A percentile compares a stretch with the other conserved stretches of the same genome.
Conservation (phyloP, 2,329 filamentous ascomycete genomes). For the Mollisia scopiformis region DNA sequence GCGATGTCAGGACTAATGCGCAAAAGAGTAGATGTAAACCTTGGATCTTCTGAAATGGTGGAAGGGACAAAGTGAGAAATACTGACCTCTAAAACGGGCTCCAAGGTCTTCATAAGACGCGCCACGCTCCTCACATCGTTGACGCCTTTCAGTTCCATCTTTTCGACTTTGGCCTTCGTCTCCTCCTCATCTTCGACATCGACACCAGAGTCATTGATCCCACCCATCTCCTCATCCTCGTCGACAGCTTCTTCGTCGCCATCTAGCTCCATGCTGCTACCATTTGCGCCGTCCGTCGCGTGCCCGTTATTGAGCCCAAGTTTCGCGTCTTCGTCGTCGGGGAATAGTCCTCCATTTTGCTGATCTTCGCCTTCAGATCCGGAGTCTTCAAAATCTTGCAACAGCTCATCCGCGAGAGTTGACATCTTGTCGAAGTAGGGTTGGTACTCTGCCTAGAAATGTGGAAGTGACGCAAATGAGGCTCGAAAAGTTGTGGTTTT, state of each 20-base stretch:
- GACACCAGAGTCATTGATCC: conserved; percentile 44
- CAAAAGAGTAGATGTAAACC: conserved; percentile 65
- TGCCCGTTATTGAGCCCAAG: conserved; percentile 38
- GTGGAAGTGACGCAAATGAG: not conserved
- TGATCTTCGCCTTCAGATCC: conserved; percentile 72
- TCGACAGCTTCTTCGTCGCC: conserved; percentile 61
- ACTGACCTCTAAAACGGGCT: conserved; percentile 82
- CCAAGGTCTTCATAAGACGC: conserved; percentile 77
- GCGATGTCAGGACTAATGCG: conserved; percentile 70
- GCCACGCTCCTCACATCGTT: conserved; percentile 81
- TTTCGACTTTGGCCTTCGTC: conserved; percentile 78
- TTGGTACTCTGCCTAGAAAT: not conserved
- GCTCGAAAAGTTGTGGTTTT: not conserved
- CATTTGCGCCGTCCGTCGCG: conserved; percentile 40
- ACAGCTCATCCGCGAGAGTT: conserved; percentile 87
- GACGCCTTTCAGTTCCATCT: conserved; percentile 74
- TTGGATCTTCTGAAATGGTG: conserved; percentile 38
- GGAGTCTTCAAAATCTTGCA: conserved; percentile 89
- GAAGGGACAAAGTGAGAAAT: conserved; percentile 26
- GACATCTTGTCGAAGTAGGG: conserved; percentile 62
- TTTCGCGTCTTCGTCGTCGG: conserved; percentile 45
- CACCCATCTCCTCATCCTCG: conserved; percentile 61
- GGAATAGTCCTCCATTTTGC: conserved; percentile 50
- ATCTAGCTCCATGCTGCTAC: conserved; percentile 61
- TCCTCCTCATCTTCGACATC: conserved; percentile 66